Evolutionary conservation across 116 monocot genomes (phyloP).

Genomic region (Phalaenopsis hybrid): DNA sequence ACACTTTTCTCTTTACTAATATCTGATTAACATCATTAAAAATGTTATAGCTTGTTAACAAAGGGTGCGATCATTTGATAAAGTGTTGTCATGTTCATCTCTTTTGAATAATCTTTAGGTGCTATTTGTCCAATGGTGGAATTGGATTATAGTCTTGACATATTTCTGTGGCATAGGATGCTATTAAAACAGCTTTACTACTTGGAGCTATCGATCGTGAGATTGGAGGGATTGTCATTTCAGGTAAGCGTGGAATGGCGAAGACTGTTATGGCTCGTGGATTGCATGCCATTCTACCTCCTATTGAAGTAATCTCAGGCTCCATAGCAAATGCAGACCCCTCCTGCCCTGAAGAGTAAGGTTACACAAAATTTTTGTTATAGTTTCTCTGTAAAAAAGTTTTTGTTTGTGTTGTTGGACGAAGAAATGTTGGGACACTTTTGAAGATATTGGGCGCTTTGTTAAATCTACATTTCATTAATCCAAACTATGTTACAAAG

Average conservation of each 20-base stretch:
- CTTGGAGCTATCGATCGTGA: slow-evolving; percentile 93
- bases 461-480: neutral
- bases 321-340: slow-evolving; percentile 92
- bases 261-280: slow-evolving; percentile 99
- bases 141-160: neutral
- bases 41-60: neutral
- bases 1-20: too few relatives aligned
- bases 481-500: neutral
- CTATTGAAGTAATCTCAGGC: slow-evolving; percentile 81
- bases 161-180: slow-evolving; percentile 44
- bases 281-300: slow-evolving; percentile 89
- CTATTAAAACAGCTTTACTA: slow-evolving; percentile 86
- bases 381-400: neutral
- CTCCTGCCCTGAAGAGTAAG: slow-evolving; percentile 72
- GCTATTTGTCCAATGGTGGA: neutral
- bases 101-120: neutral
- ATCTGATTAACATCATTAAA: neutral
- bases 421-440: neutral
- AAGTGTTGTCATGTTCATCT: neutral
- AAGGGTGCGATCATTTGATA: neutral
- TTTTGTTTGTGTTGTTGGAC: slow-evolving; percentile 6
- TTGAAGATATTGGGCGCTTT: neutral
- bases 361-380: neutral
- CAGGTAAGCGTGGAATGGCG: slow-evolving; percentile 89
- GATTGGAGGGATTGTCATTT: slow-evolving; percentile 95